Evolutionary conservation across 441 rosid genomes (phyloP), one percentile per base, ranked within the genome.

Genomic region (Flueggea neowawraea): DNA sequence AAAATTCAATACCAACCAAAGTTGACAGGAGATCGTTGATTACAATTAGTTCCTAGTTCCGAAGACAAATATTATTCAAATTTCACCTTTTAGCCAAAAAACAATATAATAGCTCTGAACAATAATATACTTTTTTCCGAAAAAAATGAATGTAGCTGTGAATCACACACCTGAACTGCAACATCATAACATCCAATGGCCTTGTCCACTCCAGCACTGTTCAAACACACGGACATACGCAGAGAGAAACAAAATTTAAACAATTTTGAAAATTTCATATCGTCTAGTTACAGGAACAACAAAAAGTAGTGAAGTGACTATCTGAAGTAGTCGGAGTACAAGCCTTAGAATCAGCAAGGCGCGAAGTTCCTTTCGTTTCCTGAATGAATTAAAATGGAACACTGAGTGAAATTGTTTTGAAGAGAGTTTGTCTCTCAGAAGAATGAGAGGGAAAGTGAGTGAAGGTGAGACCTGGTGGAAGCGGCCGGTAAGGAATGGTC

Each of bases 401-500:
- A 54, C 55, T 0, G 6, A 52, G 31, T 63, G 63, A 17, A 41
- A 39, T 7, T 9, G 33, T 0, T 14, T 5, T 36, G 41, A 36
- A 36, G 41, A 22, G 28, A 0, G 28, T 22, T 22, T 22, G 28
- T 22, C 2, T 22, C 28, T 22, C 2, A 2, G 28, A 36, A 36
- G 4, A 36, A 36, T 5, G 9, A 36, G 9, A 36, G 55, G 39
- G 7, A 1, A 32, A 6, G 17, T 52, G 52, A 54, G 0, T 14
- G 48, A 22, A 36, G 9, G 41, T 36, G 36, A 33, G 48, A 87
- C 96, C 92, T 84, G 91, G 62, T 80, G 93, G 72, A 87, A 85
- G 58, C 86, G 95, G 73, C 96, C 98, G 22, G 95, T 90, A 79
- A 93, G 97, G 75, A 87, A 90, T 2, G 98, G 97, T 33, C 98